phyloP scores from a whole-genome alignment of 352 stramenopile genomes.

The Phytophthora aleatoria region DNA sequence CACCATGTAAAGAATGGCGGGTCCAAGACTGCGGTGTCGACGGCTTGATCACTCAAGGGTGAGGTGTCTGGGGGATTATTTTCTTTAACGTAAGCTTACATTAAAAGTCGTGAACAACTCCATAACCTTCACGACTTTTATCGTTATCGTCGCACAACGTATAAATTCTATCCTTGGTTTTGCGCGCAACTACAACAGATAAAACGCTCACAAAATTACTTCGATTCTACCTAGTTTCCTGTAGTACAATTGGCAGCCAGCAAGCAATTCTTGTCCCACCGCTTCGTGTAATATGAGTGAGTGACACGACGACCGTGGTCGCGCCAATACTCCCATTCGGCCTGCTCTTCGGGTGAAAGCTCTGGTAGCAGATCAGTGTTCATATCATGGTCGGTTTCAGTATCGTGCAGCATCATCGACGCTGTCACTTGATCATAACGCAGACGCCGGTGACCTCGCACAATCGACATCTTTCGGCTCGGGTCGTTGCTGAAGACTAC shows the following conservation, averaged over 20 bases:
- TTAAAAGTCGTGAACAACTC: too few species aligned
- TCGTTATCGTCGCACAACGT: too few species aligned
- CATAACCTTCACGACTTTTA: too few species aligned
- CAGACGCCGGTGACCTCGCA: constrained; percentile 50
- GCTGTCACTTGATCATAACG: constrained; percentile 43
- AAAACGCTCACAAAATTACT: too few species aligned
- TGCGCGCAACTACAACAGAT: too few species aligned
- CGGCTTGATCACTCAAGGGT: too few species aligned
- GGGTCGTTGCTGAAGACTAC: constrained; percentile 63
- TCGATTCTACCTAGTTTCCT: too few species aligned
- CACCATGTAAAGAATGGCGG: too few species aligned
- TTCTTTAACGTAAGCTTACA: too few species aligned
- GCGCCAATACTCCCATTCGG: constrained; percentile 31
- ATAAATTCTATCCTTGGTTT: too few species aligned
- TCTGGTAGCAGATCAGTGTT: constrained; percentile 38
- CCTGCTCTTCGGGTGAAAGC: constrained; percentile 13
- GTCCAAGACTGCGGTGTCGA: too few species aligned
- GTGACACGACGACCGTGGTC: constrained; percentile 32
- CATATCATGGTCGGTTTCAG: constrained; percentile 38
- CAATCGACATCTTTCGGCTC: constrained; percentile 46
- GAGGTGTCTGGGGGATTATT: too few species aligned
- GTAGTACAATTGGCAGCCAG: constrained; percentile 12
- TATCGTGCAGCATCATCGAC: constrained; percentile 47
- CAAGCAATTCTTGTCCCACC: constrained; percentile 36
- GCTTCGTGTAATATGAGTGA: constrained; percentile 46